Base-by-base conservation (phyloP, 352 stramenopile species). In the Phytopythium vexans region DNA sequence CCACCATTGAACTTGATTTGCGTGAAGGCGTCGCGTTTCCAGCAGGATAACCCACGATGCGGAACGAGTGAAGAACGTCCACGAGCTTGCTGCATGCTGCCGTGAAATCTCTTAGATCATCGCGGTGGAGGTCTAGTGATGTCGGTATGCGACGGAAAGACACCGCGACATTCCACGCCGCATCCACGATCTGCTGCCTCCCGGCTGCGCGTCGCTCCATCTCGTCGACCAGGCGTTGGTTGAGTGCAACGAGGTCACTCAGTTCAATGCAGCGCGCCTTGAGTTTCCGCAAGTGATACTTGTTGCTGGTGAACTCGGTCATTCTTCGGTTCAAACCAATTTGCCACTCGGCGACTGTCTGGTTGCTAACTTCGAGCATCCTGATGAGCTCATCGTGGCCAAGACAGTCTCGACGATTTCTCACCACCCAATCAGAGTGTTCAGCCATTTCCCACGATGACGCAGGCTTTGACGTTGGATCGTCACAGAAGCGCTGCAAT, bases 261-360 rank as follows among this genome's bases (percentile, higher is more conserved):
- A 88, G 66, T 45, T 86, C 70, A 0, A 50, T 47, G 42, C 72
- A 88, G 16, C 70, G 61, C 8, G 49, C 56, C 37, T 82, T 58
- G 3, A 86, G 56, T 2, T 69, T 69, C 41, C 49, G 54, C 1
- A 88, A 58, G 37, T 86, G 74, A 31, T 54, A 64, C 15, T 76
- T 77, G 41, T 62, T 66, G 35, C 74, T 58, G 4, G 53, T 53
- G 38, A 82, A 77, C 55, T 86, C 70, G 1, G 57, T 33, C 27
- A 79, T 61, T 51, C 73, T 82, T 14, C 64, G 64, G 46, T 84
- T 70, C 14, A 84, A 66, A 2, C 64, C 56, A 5, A 69, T 54
- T 60, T 71, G 71, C 77, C 74, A 86, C 16, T 64, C 52, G 1
- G 60, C 62, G 12, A 84, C 56, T 38, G 85, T 80, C 31, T 64